Base-by-base conservation (phyloP, 139 green algal genomes). In the Nannochloris sp. region DNA sequence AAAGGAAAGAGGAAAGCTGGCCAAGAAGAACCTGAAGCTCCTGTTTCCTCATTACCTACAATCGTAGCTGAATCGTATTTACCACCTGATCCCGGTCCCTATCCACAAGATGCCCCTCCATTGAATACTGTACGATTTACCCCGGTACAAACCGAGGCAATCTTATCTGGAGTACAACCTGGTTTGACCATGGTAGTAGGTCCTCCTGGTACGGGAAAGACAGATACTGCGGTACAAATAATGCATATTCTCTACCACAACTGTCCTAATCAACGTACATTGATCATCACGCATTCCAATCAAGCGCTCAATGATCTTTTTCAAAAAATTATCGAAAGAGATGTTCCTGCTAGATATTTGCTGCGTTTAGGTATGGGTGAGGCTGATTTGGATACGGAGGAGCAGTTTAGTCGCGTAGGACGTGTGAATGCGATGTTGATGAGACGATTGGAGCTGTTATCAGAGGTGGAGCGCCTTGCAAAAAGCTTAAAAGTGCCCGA, bases 221-320 rank as follows among this genome's bases (percentile, higher is more conserved):
- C 93, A 1, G 93, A 99, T 81, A 93, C 85, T 10, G 93, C 93
- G 3, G 91, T 97, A 53, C 85, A 90, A 73, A 92, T 97, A 63
- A 83, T 96, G 73, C 73, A 89, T 57, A 76, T 96, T 61, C 79
- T 99, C 37, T 96, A 97, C 77, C 81, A 92, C 83, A 99, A 97
- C 79, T 92, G 80, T 77, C 92, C 92, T 0, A 72, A 55, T 0
- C 86, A 98, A 79, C 86, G 90, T 42, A 96, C 86, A 32, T 83
- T 99, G 65, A 80, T 99, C 51, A 91, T 99, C 77, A 95, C 93
- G 0, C 93, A 99, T 77, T 97, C 89, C 53, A 99, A 99, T 71
- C 88, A 97, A 72, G 67, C 57, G 6, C 32, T 61, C 23, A 65
- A 65, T 54, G 55, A 73, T 54, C 39, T 54, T 27, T 96, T 96